Percentiles rank a stretch among this genome's conserved stretches.
Conservation (phyloP, 2,329 filamentous ascomycete genomes). For the Talaromyces sp. region DNA sequence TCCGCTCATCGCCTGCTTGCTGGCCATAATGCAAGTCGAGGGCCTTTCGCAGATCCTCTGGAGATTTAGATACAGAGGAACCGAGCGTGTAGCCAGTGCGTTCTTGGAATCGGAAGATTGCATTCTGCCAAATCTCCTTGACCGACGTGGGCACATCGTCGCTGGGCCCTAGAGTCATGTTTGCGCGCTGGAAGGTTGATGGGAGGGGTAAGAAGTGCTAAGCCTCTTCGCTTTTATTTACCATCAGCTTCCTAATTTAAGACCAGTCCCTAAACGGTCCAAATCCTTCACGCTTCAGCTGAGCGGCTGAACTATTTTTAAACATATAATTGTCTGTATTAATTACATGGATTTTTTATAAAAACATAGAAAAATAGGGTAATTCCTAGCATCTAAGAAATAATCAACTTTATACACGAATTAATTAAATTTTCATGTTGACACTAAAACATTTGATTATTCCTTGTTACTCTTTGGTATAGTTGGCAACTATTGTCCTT, state of each 20-base stretch:
- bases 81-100: neutral
- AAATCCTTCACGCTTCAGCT: neutral
- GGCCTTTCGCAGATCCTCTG: neutral
- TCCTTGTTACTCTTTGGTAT: no score
- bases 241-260: neutral
- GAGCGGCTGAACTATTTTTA: no score
- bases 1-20: neutral
- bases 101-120: neutral
- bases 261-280: neutral
- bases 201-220: no score
- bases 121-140: neutral
- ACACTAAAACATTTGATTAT: no score
- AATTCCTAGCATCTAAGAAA: no score
- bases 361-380: no score
- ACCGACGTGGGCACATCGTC: neutral
- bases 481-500: no score
- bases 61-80: neutral
- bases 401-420: no score
- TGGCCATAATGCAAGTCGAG: neutral
- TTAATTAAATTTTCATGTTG: no score
- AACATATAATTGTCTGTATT: no score
- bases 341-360: no score
- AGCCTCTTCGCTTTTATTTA: neutral
- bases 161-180: neutral
- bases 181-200: neutral